phyloP scores from a whole-genome alignment of 257 asterid genomes.

The Eustoma russellianum region DNA sequence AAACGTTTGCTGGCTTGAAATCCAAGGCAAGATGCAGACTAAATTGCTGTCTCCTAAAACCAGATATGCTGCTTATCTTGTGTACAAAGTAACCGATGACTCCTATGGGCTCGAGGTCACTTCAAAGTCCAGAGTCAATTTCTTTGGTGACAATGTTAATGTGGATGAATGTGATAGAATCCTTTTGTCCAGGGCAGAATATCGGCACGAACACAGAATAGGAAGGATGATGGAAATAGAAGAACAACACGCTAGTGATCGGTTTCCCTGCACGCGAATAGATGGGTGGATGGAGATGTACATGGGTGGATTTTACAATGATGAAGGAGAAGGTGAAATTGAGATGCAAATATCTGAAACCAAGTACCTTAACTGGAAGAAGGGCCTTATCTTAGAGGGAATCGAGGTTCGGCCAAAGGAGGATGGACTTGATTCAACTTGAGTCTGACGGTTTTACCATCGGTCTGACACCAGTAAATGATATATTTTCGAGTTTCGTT shows the following conservation, averaged over 20 bases:
- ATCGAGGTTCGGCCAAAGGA: constrained; percentile 46
- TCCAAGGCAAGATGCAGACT: constrained; percentile 36
- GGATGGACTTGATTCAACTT: not conserved
- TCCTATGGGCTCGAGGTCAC: constrained; percentile 16
- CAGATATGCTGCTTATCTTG: constrained; percentile 42
- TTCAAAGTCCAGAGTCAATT: not conserved
- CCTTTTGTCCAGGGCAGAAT: too few species aligned
- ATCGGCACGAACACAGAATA: too few species aligned
- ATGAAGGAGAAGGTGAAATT: constrained; percentile 27
- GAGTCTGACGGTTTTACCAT: too few species aligned
- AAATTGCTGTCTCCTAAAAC: constrained; percentile 31
- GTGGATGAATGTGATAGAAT: not conserved
- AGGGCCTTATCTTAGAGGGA: constrained; percentile 52
- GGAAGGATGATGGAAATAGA: too few species aligned
- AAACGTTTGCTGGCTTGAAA: constrained; percentile 48
- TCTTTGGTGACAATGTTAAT: not conserved
- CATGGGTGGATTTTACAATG: not conserved
- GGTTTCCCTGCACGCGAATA: too few species aligned
- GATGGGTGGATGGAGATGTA: constrained; percentile 4
- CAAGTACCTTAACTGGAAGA: constrained; percentile 21
- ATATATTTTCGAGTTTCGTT: too few species aligned
- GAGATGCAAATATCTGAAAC: constrained; percentile 44
- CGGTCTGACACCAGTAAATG: too few species aligned
- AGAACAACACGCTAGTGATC: too few species aligned
- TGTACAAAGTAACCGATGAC: constrained; percentile 22